These are phyloP conservation scores for Phytophthora megakarya DNA, from an alignment of 352 stramenopile genomes.

Conservation along the genomic window DNA sequence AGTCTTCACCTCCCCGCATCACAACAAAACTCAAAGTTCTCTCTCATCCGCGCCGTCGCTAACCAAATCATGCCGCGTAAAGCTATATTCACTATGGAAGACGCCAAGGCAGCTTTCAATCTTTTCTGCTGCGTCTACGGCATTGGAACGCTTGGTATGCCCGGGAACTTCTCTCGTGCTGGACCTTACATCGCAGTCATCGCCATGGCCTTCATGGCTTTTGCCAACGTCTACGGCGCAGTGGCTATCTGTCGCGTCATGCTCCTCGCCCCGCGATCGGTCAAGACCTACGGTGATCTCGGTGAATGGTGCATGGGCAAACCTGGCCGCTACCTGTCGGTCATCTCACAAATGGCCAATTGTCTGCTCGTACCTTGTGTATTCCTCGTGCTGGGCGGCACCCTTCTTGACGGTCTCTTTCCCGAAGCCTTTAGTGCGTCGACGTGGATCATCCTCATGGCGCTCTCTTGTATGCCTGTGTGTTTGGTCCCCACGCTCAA, in stretches of 20 bases:
- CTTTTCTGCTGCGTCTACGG: no score
- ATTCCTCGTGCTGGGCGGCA: slow-evolving; percentile 5
- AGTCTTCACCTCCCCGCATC: no score
- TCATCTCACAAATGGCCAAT: slow-evolving; percentile 25
- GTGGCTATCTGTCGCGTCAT: slow-evolving; percentile 50
- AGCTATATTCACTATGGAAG: slow-evolving; percentile 30
- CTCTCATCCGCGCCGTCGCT: no score
- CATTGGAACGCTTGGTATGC: no score
- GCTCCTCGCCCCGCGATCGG: slow-evolving; percentile 43
- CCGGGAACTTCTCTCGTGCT: no score
- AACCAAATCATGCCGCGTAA: no score
- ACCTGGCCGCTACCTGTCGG: slow-evolving; percentile 40
- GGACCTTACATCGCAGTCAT: slow-evolving; percentile 41
- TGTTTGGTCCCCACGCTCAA: slow-evolving; percentile 58
- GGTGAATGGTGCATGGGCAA: slow-evolving; percentile 58
- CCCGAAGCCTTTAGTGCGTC: slow-evolving; percentile 32
- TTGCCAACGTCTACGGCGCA: slow-evolving; percentile 48
- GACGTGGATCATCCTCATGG: slow-evolving; percentile 57
- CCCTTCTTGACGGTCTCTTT: slow-evolving; percentile 2
- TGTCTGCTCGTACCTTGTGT: no score
- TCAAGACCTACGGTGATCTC: slow-evolving; percentile 61
- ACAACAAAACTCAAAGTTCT: no score
- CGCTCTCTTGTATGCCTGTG: slow-evolving; percentile 35
- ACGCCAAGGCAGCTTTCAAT: slow-evolving; percentile 48
- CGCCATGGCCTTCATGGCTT: slow-evolving; percentile 58